Evolutionary conservation across 2,329 filamentous ascomycete genomes (phyloP), one percentile per base, ranked within the genome.

Genomic region (Fusarium protoensiforme): DNA sequence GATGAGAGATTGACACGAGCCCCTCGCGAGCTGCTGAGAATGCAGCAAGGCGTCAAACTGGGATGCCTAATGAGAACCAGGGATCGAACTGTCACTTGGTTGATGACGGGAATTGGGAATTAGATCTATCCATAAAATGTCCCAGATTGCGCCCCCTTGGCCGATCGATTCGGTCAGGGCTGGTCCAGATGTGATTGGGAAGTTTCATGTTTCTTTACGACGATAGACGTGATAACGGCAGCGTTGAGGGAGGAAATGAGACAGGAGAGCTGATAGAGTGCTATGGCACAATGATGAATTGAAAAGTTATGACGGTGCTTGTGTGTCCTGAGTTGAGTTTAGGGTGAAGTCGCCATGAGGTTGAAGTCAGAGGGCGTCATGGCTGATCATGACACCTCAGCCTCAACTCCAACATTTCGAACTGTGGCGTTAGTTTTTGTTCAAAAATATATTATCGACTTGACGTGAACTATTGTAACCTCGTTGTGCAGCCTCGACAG

Each of bases 91-190:
- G 13, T 65, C 33, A 66, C 59, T 14, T 38, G n/a, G 36, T 10
- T 59, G 24, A 60, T 33, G 48, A 46, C 39, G 41, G 57, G 20
- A 48, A 51, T 57, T 33, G 53, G 64, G 65, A 63, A 62, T 65
- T 67, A 64, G 65, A 75, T 75, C 59, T 67, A 75, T 74, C 66
- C 72, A 57, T 68, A 74, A 64, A 72, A 65, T 69, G 61, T 59
- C 69, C 69, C 67, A 72, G 67, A 77, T 75, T 72, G 69, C 76
- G 73, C 76, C 76, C 75, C 72, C 69, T 73, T 63, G 64, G 48
- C 62, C 51, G 38, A 60, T 63, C 10, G 53, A 65, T n/a, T 54
- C 31, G 57, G 69, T 16, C 24, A 60, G 68, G 76, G 76, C 69
- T 65, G 76, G 75, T 73, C 75, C 61, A 56, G 76, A 67, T 69